Base-by-base conservation (phyloP, 768 basidiomycete species). In the Russula brevipes region DNA sequence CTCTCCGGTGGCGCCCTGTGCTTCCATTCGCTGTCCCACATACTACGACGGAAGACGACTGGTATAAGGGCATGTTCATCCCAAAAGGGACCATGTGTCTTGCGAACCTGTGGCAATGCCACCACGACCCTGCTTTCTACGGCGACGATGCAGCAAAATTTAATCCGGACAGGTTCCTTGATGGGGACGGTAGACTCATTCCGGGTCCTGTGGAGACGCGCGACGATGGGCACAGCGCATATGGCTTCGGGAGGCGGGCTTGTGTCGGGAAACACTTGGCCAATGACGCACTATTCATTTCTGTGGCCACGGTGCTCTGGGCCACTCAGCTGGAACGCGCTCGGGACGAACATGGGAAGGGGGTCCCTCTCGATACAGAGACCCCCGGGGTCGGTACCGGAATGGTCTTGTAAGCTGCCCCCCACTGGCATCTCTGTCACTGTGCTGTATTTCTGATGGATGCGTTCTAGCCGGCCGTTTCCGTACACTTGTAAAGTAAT, bases 241-340 rank as follows among this genome's bases (percentile, higher is more conserved):
- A 57, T 36, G 66, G 61, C 0, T 67, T 61, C 35, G 66, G 66
- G 31, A 30, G 49, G 24, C 56, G 70, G 14, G 57, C 61, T n/a
- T 67, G n/a, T 24, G 24, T 24, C 24, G 24, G 24, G 24, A 24
- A 24, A 24, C 24, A 24, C 24, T 24, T 24, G 24, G 70, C 69
- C 10, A 58, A 67, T 17, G 58, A 68, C 4, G 6, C 61, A n/a
- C 33, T 69, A 10, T 69, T 64, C 54, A 57, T 71, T 46, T 35
- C 44, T 41, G 55, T 69, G 12, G 65, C 24, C 24, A 24, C 24
- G 24, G 24, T 24, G 24, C 24, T 24, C 24, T 24, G 24, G 24
- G 24, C 24, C 24, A 1, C 24, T 24, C 24, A 1, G 24, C 24
- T 24, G 24, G 24, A 24, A 1, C 24, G 24, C 24, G 24, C 24